Conservation (phyloP, 2,329 filamentous ascomycete species). For the Aspergillus fijiensis region DNA sequence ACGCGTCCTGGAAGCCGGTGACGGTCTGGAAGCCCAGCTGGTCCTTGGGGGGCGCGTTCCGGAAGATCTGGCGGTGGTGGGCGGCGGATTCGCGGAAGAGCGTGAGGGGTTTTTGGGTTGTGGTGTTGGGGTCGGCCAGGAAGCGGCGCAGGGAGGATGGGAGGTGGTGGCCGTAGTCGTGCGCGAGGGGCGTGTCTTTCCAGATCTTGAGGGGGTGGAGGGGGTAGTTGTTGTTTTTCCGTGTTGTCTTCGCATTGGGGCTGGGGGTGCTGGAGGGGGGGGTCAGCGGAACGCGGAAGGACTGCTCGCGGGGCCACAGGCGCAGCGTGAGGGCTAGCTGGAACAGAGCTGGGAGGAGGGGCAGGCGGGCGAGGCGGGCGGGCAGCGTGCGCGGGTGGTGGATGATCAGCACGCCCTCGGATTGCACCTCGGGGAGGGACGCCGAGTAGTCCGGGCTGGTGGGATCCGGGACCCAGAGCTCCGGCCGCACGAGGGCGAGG, state of each 20-base stretch:
- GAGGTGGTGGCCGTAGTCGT: constrained; percentile 42
- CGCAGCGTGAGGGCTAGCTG: constrained; percentile 31
- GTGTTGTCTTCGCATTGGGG: too few relatives aligned
- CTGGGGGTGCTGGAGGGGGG: constrained; percentile 31
- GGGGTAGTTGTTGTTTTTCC: constrained; percentile 39
- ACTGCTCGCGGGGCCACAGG: constrained; percentile 39
- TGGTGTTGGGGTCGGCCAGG: constrained; percentile 30
- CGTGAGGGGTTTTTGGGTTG: constrained; percentile 33
- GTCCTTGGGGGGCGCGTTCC: constrained; percentile 54
- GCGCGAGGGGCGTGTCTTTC: constrained; percentile 51
- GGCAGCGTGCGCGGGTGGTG: constrained; percentile 40
- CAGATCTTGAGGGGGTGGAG: constrained; percentile 53
- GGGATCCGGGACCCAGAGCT: constrained; percentile 60
- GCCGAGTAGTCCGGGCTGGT: constrained; percentile 43
- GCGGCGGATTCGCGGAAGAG: constrained; percentile 54
- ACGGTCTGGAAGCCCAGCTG: constrained; percentile 54
- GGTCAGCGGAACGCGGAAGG: constrained; percentile 54
- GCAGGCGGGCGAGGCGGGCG: constrained; percentile 8
- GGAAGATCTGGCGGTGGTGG: constrained; percentile 51
- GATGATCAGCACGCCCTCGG: constrained; percentile 55
- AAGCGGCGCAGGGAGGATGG: constrained; percentile 52
- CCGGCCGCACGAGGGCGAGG: constrained; percentile 66
- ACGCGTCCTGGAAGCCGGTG: constrained; percentile 59
- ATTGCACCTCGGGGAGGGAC: constrained; percentile 49
- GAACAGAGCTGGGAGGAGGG: constrained; percentile 14